phyloP scores from a whole-genome alignment of 164 flowering plant genomes.

The Macadamia integrifolia region DNA sequence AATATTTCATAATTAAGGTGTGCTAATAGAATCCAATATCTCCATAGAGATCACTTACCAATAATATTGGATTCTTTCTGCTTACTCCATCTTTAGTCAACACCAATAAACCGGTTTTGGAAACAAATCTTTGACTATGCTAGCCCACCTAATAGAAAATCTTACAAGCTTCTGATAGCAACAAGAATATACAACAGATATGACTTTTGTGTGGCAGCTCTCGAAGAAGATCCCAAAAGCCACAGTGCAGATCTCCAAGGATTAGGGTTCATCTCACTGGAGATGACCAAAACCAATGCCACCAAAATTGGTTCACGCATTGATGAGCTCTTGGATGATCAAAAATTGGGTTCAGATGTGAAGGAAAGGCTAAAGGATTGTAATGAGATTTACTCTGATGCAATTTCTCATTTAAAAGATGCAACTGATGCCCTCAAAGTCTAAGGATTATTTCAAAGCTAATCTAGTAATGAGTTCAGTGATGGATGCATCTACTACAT shows the following conservation, averaged over 20 bases:
- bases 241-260: conserved; percentile 14
- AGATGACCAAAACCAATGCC: conserved; percentile 18
- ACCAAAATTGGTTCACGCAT: conserved; percentile 12
- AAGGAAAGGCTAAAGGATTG: conserved; percentile 24
- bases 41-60: too few relatives aligned
- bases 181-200: conserved; percentile 16
- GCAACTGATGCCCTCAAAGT: conserved; percentile 1
- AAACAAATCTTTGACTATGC: too few relatives aligned
- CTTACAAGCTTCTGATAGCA: too few relatives aligned
- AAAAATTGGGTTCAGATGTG: neutral
- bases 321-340: conserved; percentile 14
- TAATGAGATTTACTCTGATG: conserved; percentile 23
- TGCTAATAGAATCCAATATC: too few relatives aligned
- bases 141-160: too few relatives aligned
- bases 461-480: conserved; percentile 22
- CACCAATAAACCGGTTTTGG: too few relatives aligned
- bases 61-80: too few relatives aligned
- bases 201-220: conserved; percentile 23
- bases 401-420: conserved; percentile 3
- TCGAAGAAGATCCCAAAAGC: conserved; percentile 16
- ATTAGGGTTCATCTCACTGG: conserved; percentile 19
- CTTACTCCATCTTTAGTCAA: too few relatives aligned
- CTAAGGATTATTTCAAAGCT: conserved; percentile 9
- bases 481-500: conserved; percentile 27
- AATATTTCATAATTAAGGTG: too few relatives aligned